Conservation (phyloP, 257 asterid species). For the Nicotiana tomentosiformis region DNA sequence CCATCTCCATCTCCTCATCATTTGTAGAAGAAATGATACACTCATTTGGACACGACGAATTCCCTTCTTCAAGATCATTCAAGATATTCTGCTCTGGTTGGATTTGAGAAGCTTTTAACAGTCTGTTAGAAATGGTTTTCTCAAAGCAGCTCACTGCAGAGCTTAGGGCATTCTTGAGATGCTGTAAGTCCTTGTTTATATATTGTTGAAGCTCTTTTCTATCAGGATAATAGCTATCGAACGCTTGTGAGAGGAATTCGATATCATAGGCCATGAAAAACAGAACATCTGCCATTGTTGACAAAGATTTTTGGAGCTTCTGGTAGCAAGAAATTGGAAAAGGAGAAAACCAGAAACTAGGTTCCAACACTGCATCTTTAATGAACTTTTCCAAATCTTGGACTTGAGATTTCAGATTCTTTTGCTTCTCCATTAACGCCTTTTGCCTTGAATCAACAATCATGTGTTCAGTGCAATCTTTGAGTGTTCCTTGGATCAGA, state of each 20-base stretch:
- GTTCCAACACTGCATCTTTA: constrained; percentile 54
- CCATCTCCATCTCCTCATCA: constrained; percentile 15
- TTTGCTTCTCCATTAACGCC: constrained; percentile 27
- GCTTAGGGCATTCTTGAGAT: constrained; percentile 23
- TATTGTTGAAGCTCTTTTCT: constrained; percentile 36
- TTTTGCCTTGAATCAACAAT: not conserved
- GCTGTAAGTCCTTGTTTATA: constrained; percentile 19
- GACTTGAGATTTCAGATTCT: constrained; percentile 22
- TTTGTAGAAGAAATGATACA: not conserved
- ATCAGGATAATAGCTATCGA: constrained; percentile 12
- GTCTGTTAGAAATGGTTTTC: constrained; percentile 5
- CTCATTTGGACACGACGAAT: not conserved
- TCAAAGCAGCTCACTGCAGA: constrained; percentile 9
- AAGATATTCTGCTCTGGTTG: constrained; percentile 11
- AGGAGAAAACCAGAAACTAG: constrained; percentile 60
- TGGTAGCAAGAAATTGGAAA: constrained; percentile 39
- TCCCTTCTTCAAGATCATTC: constrained; percentile 35
- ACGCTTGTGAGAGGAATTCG: constrained; percentile 23
- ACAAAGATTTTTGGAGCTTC: constrained; percentile 33
- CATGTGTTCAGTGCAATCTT: constrained; percentile 16
- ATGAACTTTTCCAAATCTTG: constrained; percentile 27
- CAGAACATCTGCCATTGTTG: constrained; percentile 32
- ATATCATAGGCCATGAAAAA: constrained; percentile 29
- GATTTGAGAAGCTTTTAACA: constrained; percentile 17
- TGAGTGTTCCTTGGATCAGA: constrained; percentile 23